A percentile compares a stretch with the other conserved stretches of the same genome.
Evolutionary conservation across 108 stramenopile species (phyloP).

Genomic region (Nitzschia palea): DNA sequence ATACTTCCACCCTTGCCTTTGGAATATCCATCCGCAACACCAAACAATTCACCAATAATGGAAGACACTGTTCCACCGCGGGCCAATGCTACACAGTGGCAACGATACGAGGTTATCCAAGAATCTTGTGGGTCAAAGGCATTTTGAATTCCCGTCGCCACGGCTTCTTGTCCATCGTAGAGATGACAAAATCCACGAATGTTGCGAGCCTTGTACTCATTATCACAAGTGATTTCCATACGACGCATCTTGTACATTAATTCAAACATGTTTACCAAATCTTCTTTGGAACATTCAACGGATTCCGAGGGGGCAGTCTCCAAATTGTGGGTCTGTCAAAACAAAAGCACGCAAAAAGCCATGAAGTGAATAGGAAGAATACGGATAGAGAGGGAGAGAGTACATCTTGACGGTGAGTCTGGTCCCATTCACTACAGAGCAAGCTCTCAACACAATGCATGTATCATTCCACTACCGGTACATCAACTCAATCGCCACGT

Average conservation of each 20-base stretch:
- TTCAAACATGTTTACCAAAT: conserved; percentile 90
- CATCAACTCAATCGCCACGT: not conserved
- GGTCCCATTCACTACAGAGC: not conserved
- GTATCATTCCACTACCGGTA: too few relatives aligned
- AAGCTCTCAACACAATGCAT: too few relatives aligned
- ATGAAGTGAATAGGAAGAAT: not conserved
- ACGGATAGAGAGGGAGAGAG: not conserved
- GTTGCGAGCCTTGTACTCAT: conserved; percentile 97
- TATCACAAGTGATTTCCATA: conserved; percentile 99
- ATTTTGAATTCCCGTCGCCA: conserved; percentile 94
- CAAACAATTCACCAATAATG: conserved; percentile 94
- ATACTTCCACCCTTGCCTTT: conserved; percentile 99
- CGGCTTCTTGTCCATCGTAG: conserved; percentile 99
- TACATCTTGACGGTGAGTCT: not conserved
- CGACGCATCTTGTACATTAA: conserved; percentile 99
- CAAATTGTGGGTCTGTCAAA: conserved; percentile 70
- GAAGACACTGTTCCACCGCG: conserved; percentile 88
- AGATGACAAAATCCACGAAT: conserved; percentile 99
- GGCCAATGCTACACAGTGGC: conserved; percentile 94
- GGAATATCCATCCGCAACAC: conserved; percentile 69
- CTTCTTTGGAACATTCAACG: conserved; percentile 87
- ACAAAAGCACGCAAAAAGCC: not conserved
- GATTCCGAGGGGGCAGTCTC: conserved; percentile 63
- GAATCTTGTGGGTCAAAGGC: conserved; percentile 88
- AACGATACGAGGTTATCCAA: conserved; percentile 97